A percentile compares a stretch with the other conserved stretches of the same genome.
Evolutionary conservation across 2,329 filamentous ascomycete genomes (phyloP).

Genomic region (Xylariaceae sp.): DNA sequence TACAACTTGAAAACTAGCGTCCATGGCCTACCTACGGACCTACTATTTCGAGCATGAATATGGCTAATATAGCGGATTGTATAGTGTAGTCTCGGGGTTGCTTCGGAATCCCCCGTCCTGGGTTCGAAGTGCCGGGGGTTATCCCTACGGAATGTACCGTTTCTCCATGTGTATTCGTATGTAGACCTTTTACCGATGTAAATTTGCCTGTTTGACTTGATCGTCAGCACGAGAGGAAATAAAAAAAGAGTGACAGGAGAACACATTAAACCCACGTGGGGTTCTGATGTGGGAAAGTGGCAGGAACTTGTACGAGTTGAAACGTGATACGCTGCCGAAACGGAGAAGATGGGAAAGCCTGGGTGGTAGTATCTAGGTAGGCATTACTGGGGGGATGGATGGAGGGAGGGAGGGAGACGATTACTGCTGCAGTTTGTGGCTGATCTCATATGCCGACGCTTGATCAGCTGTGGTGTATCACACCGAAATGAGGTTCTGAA

Average conservation of each 20-base stretch:
- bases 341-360: background rate
- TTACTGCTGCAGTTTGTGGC: constrained; percentile 4
- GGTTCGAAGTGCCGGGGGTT: background rate
- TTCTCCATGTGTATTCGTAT: background rate
- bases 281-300: background rate
- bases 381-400: background rate
- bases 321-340: constrained; percentile 3
- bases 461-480: constrained; percentile 5
- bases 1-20: no score
- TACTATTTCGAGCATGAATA: background rate
- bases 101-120: background rate
- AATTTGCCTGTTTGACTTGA: background rate
- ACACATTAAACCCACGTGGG: background rate
- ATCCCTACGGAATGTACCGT: background rate
- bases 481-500: background rate
- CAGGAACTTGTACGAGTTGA: background rate
- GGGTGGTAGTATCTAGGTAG: background rate
- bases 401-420: background rate
- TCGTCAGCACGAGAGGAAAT: background rate
- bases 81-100: constrained; percentile 1
- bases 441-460: constrained; percentile 16
- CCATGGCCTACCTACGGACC: background rate
- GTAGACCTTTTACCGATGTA: background rate
- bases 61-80: background rate
- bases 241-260: background rate